Conservation (phyloP, 345 rosid species). For the Stellera chamaejasme region DNA sequence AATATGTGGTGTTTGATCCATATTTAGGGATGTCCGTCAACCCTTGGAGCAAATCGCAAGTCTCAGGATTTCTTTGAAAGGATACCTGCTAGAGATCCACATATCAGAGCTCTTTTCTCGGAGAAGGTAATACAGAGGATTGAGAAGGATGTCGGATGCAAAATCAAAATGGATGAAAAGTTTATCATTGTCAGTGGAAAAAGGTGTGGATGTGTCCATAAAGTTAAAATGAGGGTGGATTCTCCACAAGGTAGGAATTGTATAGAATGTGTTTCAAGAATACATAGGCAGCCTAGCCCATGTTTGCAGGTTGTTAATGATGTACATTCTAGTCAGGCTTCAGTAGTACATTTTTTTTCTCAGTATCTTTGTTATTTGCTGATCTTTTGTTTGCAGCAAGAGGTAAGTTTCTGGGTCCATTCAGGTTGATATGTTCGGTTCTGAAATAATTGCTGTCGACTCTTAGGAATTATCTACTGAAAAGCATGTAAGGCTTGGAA, state of each 20-base stretch:
- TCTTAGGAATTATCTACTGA: slow-evolving; percentile 40
- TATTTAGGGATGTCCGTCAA: slow-evolving; percentile 89
- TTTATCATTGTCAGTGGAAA: slow-evolving; percentile 93
- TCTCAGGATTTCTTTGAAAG: slow-evolving; percentile 93
- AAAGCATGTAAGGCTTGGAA: slow-evolving; percentile 37
- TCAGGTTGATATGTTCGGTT: slow-evolving; percentile 59
- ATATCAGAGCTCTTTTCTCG: slow-evolving; percentile 63
- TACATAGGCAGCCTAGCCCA: slow-evolving; percentile 48
- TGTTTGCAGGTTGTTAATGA: slow-evolving; percentile 19
- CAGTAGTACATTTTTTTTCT: slow-evolving; percentile 15
- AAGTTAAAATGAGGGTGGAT: slow-evolving; percentile 64
- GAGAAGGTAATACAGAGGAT: slow-evolving; percentile 74
- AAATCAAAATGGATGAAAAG: slow-evolving; percentile 87
- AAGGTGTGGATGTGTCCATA: slow-evolving; percentile 97
- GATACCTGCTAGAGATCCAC: slow-evolving; percentile 81
- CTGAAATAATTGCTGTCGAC: slow-evolving; percentile 49
- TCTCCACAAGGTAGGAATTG: slow-evolving; percentile 99
- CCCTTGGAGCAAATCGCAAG: slow-evolving; percentile 91
- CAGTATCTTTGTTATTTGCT: slow-evolving; percentile 33
- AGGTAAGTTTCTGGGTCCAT: slow-evolving; percentile 80
- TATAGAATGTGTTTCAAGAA: slow-evolving; percentile 63
- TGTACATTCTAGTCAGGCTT: background rate
- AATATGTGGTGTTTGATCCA: slow-evolving; percentile 8
- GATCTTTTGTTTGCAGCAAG: slow-evolving; percentile 65
- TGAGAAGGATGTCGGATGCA: slow-evolving; percentile 83